These are phyloP conservation scores for Aspergillus sp. DNA, from an alignment of 2,329 filamentous ascomycete species.

Conservation along the genomic window DNA sequence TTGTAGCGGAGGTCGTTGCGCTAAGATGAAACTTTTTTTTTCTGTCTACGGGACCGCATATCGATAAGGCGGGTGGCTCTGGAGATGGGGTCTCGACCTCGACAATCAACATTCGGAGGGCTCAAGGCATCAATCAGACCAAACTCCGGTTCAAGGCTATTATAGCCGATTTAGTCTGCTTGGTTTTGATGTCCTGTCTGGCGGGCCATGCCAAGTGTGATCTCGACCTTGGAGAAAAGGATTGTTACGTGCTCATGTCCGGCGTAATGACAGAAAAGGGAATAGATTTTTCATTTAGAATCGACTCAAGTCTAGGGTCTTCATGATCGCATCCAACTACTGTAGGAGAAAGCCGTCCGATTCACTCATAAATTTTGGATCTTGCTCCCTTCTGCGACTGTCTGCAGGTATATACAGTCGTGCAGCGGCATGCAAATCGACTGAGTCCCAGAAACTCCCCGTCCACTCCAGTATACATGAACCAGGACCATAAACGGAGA, in stretches of 20 bases:
- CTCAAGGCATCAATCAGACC: background rate
- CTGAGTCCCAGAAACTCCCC: constrained; percentile 47
- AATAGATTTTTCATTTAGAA: constrained; percentile 29
- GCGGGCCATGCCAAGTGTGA: background rate
- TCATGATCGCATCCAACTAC: constrained; percentile 51
- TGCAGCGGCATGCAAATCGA: constrained; percentile 47
- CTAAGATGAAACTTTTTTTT: constrained; percentile 17
- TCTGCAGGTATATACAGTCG: constrained; percentile 45
- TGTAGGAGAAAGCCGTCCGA: constrained; percentile 45
- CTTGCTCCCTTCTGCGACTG: constrained; percentile 43
- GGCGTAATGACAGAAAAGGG: constrained; percentile 14
- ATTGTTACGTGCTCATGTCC: background rate
- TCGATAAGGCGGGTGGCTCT: constrained; percentile 17
- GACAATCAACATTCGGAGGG: background rate
- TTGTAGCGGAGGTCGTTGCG: constrained; percentile 56
- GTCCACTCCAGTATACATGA: constrained; percentile 47
- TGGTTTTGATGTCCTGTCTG: background rate
- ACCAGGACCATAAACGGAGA: constrained; percentile 45
- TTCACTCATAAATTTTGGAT: constrained; percentile 43
- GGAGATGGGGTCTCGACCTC: background rate
- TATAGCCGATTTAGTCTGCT: background rate
- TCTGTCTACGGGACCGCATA: constrained; percentile 10
- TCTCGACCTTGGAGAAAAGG: background rate
- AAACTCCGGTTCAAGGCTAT: background rate
- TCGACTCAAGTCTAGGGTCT: constrained; percentile 33